Evolutionary conservation across 192 early-diverging fungal genomes (phyloP).

Genomic region (Mortierella hygrophila): DNA sequence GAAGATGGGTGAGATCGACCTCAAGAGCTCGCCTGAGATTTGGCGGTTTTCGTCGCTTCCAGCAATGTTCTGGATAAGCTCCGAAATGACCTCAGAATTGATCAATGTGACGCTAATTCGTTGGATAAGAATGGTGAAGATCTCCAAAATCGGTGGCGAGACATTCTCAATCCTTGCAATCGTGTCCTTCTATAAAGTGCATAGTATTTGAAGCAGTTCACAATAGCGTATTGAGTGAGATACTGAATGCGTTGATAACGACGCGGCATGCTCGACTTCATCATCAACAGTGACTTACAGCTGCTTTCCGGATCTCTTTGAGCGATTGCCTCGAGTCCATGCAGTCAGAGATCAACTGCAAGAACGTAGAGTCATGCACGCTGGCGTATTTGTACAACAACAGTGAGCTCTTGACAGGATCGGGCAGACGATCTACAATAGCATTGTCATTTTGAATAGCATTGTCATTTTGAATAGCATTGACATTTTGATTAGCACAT

Average conservation of each 20-base stretch:
- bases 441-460: background rate
- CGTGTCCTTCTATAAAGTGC: slow-evolving; percentile 62
- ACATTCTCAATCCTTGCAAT: slow-evolving; percentile 74
- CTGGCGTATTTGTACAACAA: slow-evolving; percentile 79
- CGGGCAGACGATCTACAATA: slow-evolving; percentile 68
- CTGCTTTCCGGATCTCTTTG: slow-evolving; percentile 76
- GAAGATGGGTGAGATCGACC: slow-evolving; percentile 56
- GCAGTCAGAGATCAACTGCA: slow-evolving; percentile 74
- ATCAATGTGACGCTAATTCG: slow-evolving; percentile 81
- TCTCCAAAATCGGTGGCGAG: slow-evolving; percentile 72
- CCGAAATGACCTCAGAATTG: slow-evolving; percentile 74
- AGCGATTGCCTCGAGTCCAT: slow-evolving; percentile 80
- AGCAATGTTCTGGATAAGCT: slow-evolving; percentile 67
- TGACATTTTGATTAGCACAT: background rate
- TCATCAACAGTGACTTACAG: slow-evolving; percentile 48
- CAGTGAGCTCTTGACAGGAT: slow-evolving; percentile 71
- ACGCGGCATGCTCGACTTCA: background rate
- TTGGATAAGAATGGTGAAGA: slow-evolving; percentile 80
- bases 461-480: too few species aligned
- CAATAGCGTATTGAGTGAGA: background rate
- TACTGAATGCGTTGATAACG: background rate
- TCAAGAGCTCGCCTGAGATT: slow-evolving; percentile 35
- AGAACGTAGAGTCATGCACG: slow-evolving; percentile 74
- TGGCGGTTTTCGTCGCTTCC: slow-evolving; percentile 22
- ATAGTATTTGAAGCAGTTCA: background rate